Percentiles rank a stretch among this genome's conserved stretches.
Conservation (phyloP, 768 basidiomycete genomes). For the Tricholoma saponaceum region DNA sequence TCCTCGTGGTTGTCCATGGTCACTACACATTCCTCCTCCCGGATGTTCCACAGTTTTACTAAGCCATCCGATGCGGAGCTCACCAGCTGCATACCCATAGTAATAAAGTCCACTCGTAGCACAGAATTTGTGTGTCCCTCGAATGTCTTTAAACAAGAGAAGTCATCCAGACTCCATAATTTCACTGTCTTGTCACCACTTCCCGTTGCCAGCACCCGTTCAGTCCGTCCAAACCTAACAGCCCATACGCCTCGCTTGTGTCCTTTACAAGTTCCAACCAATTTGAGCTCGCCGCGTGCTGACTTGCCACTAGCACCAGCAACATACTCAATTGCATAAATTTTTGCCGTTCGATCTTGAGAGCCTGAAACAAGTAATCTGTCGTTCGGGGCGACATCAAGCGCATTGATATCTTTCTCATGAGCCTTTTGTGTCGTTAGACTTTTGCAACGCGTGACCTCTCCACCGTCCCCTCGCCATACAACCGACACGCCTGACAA, state of each 20-base stretch:
- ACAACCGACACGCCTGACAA: slow-evolving; percentile 47
- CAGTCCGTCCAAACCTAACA: slow-evolving; percentile 81
- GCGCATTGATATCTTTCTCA: slow-evolving; percentile 97
- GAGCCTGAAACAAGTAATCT: slow-evolving; percentile 87
- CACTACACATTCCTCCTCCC: slow-evolving; percentile 79
- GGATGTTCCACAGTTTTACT: slow-evolving; percentile 93
- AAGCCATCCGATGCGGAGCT: slow-evolving; percentile 92
- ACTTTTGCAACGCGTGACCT: slow-evolving; percentile 58
- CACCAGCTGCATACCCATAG: slow-evolving; percentile 78
- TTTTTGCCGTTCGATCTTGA: slow-evolving; percentile 91
- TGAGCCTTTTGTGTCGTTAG: slow-evolving; percentile 87
- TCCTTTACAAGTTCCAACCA: slow-evolving; percentile 87
- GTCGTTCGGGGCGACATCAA: slow-evolving; percentile 91
- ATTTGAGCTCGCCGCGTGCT: slow-evolving; percentile 65
- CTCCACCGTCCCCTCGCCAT: slow-evolving; percentile 18
- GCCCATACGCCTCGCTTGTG: slow-evolving; percentile 97
- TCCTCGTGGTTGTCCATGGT: slow-evolving; percentile 98
- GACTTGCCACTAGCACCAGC: slow-evolving; percentile 33
- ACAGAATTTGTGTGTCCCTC: slow-evolving; percentile 99
- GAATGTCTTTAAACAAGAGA: slow-evolving; percentile 91
- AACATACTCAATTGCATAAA: slow-evolving; percentile 72
- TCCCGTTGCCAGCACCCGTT: slow-evolving; percentile 85
- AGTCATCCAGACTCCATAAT: slow-evolving; percentile 93
- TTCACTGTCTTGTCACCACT: slow-evolving; percentile 95
- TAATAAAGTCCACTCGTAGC: slow-evolving; percentile 86